A percentile compares a stretch with the other conserved stretches of the same genome.
These are phyloP conservation scores for Candida endomychidarum DNA, from an alignment of 805 yeast genomes.

Conservation along the genomic window DNA sequence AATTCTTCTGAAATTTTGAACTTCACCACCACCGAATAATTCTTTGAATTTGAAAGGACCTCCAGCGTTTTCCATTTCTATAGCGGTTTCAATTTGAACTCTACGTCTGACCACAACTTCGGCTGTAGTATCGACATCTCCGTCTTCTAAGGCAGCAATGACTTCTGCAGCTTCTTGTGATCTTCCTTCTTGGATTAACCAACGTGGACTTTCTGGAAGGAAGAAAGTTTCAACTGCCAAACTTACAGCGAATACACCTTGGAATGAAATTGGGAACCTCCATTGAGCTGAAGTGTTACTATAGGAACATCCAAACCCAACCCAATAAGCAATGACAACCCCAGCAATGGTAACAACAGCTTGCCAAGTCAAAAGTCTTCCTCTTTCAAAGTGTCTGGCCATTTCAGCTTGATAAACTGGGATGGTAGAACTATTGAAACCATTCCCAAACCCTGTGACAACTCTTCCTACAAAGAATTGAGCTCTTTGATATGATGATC, in stretches of 20 bases:
- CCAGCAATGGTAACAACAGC: constrained; percentile 64
- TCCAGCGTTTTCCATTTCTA: constrained; percentile 41
- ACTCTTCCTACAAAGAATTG: constrained; percentile 66
- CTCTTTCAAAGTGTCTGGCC: constrained; percentile 44
- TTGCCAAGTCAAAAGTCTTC: constrained; percentile 38
- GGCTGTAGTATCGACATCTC: constrained; percentile 31
- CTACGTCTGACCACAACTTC: constrained; percentile 41
- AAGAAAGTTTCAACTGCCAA: constrained; percentile 40
- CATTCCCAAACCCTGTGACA: constrained; percentile 45
- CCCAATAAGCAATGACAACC: constrained; percentile 65
- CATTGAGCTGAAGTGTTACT: constrained; percentile 46
- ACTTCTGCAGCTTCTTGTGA: constrained; percentile 33
- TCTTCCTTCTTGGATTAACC: constrained; percentile 53
- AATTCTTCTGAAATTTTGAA: constrained; percentile 56
- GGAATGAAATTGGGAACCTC: constrained; percentile 55
- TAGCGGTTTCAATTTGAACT: constrained; percentile 47
- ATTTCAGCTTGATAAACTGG: constrained; percentile 48
- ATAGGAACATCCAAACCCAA: constrained; percentile 64
- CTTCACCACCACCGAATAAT: constrained; percentile 49
- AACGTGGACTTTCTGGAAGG: constrained; percentile 72
- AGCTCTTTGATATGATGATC: constrained; percentile 44
- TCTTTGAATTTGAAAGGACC: constrained; percentile 35
- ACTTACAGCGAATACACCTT: constrained; percentile 55
- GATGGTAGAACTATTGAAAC: constrained; percentile 42
- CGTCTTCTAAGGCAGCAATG: constrained; percentile 40